Base-by-base conservation (phyloP, 1,139 yeast genomes). In the Geotrichum klebahnii region DNA sequence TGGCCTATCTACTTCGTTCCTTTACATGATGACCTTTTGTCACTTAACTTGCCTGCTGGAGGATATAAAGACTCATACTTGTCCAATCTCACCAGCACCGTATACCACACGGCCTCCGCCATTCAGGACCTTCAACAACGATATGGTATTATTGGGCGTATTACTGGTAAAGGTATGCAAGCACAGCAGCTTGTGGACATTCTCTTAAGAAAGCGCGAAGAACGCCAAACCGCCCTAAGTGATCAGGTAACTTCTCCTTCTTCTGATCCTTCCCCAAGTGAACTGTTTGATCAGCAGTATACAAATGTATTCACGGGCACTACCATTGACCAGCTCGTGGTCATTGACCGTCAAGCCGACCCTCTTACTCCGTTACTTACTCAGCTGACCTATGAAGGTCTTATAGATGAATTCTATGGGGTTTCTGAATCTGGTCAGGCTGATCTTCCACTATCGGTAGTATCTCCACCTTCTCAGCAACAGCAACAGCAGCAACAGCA, bases 301-400 rank as follows among this genome's bases (percentile, higher is more conserved):
- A 65, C 67, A 3, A 58, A 59, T 31, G 57, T 66, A 2, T 66
- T 67, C 52, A 59, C 63, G 1, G 72, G 72, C 17, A 57, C 60
- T 6, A 54, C 56, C 5, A 58, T 70, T 38, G 76, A 70, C 51
- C 71, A 70, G 33, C 68, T 90, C 44, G 75, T 92, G 14, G 82
- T 90, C 1, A 61, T 92, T 20, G 98, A 92, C 62, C 72, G 98
- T 48, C 79, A 81, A 51, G 65, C 82, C 31, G 98, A 92, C 67
- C 75, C 79, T 44, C 64, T 84, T 5, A 80, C 96, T 0, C 82
- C 89, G 1, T 62, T 87, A 12, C 69, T 88, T 54, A 80, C 82
- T 32, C 97, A 92, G 61, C 69, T 89, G 58, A 85, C 88, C 1
- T 92, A 90, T 63, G 76, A 79, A 32, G 98, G 98, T 0, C 71